Evolutionary conservation across 139 green algal species (phyloP).

Genomic region (Picochlorum costavermella): DNA sequence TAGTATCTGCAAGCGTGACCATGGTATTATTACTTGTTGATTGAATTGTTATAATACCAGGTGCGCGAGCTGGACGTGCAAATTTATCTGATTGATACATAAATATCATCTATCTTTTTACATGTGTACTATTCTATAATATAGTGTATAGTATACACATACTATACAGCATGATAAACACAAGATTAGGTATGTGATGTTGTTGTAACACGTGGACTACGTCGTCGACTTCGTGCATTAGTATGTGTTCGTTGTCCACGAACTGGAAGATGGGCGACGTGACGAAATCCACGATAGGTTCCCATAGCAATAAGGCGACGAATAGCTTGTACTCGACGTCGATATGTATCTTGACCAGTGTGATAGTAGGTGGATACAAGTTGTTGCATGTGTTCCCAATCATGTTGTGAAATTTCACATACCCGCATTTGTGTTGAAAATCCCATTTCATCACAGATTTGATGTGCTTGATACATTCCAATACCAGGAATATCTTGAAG

Average conservation of each 20-base stretch:
- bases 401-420: slow-evolving; percentile 25
- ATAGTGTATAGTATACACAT: no score
- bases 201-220: background rate
- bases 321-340: slow-evolving; percentile 24
- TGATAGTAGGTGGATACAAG: slow-evolving; percentile 35
- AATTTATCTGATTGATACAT: background rate
- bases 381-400: slow-evolving; percentile 36
- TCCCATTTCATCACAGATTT: slow-evolving; percentile 41
- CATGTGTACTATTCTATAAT: background rate
- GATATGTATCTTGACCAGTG: slow-evolving; percentile 26
- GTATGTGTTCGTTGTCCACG: slow-evolving; percentile 44
- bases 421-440: slow-evolving; percentile 32
- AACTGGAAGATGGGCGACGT: slow-evolving; percentile 37
- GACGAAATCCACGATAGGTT: slow-evolving; percentile 44
- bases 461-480: slow-evolving; percentile 24
- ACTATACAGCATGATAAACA: no score
- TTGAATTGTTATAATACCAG: slow-evolving; percentile 33
- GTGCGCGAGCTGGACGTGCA: slow-evolving; percentile 21
- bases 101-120: background rate
- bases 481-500: slow-evolving; percentile 35
- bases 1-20: slow-evolving; percentile 22
- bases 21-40: slow-evolving; percentile 32
- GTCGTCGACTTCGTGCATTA: slow-evolving; percentile 35
- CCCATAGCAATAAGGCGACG: slow-evolving; percentile 39
- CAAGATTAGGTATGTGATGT: no score